A percentile compares a stretch with the other conserved stretches of the same genome.
These are phyloP conservation scores for Gnomoniopsis sp. DNA, from an alignment of 2,329 filamentous ascomycete genomes.

Conservation along the genomic window DNA sequence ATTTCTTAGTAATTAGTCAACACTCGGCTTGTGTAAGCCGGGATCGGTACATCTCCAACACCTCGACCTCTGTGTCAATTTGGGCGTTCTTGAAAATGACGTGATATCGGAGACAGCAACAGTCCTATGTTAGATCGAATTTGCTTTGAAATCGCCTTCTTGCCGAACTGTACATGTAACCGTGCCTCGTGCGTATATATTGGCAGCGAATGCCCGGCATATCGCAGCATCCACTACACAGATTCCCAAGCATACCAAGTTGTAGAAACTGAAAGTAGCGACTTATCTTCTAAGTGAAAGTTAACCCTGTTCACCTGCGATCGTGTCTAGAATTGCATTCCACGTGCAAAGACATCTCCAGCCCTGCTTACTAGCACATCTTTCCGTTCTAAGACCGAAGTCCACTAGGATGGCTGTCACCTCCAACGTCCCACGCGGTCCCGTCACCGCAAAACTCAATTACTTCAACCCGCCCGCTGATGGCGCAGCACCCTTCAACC, in stretches of 20 bases:
- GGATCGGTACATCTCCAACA: not conserved
- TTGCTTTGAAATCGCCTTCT: slow-evolving; percentile 9
- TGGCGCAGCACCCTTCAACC: slow-evolving; percentile 59
- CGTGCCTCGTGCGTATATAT: not conserved
- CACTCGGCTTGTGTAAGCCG: not conserved
- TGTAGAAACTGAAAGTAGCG: no score
- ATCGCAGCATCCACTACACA: not conserved
- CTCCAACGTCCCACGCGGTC: slow-evolving; percentile 49
- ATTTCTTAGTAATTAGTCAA: no score
- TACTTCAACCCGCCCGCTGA: slow-evolving; percentile 63
- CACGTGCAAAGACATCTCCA: not conserved
- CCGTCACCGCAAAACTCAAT: slow-evolving; percentile 59
- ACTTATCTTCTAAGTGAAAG: no score
- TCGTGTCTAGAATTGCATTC: not conserved
- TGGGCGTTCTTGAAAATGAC: not conserved
- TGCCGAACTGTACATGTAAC: not conserved
- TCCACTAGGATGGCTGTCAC: slow-evolving; percentile 36
- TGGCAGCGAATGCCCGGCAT: not conserved
- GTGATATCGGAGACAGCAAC: not conserved
- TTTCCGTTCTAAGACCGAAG: not conserved
- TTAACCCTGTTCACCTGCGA: no score
- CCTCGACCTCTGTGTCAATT: not conserved
- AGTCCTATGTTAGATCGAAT: not conserved
- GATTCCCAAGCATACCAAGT: not conserved
- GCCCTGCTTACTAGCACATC: no score